Conservation (phyloP, 805 yeast genomes). For the Barnettozyma wickerhamii region DNA sequence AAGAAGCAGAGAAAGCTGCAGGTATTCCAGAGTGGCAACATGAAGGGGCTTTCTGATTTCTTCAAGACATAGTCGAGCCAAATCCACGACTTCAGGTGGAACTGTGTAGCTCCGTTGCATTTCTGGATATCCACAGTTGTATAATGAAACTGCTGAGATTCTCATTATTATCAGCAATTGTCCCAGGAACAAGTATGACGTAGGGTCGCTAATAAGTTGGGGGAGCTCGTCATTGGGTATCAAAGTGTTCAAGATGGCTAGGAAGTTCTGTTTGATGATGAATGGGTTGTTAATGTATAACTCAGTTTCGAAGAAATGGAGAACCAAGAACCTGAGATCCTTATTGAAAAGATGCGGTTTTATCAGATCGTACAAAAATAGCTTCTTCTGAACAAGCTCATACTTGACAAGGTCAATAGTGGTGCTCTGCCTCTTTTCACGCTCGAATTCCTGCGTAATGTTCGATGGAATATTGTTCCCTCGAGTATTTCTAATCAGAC, state of each 20-base stretch:
- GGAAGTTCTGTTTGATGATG: constrained; percentile 10
- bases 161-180: constrained; percentile 16
- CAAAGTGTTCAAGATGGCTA: constrained; percentile 2
- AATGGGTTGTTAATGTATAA: constrained; percentile 3
- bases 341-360: neutral
- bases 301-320: constrained; percentile 5
- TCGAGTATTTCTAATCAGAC: constrained; percentile 2
- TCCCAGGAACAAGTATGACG: constrained; percentile 11
- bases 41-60: constrained; percentile 8
- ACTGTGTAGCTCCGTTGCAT: constrained; percentile 2
- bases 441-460: constrained; percentile 6
- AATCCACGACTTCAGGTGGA: constrained; percentile 7
- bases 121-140: constrained; percentile 15
- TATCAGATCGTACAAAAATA: constrained; percentile 3
- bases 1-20: constrained; percentile 2
- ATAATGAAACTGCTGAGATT: constrained; percentile 15
- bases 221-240: neutral
- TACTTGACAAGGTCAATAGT: constrained; percentile 2
- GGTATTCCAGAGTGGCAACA: constrained; percentile 4
- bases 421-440: constrained; percentile 8
- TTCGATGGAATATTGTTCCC: neutral
- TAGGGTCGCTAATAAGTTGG: constrained; percentile 3
- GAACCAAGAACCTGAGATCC: neutral
- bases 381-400: constrained; percentile 1
- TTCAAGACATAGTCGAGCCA: constrained; percentile 16